Evolutionary conservation across 495 filamentous ascomycete species (phyloP).

Genomic region (Penicillium subrubescens): DNA sequence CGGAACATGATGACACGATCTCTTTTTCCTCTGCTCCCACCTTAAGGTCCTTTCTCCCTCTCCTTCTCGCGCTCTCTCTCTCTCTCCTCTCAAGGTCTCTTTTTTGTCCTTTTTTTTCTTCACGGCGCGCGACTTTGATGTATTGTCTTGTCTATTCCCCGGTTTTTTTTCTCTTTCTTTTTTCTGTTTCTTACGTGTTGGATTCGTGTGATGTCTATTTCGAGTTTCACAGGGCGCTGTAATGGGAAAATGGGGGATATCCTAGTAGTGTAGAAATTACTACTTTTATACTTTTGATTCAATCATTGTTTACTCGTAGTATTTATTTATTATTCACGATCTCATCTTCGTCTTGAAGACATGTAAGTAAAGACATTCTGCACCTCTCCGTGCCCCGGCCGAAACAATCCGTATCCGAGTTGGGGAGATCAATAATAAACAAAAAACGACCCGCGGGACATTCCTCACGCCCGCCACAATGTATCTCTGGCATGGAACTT

Average conservation of each 20-base stretch:
- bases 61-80: slow-evolving; percentile 12
- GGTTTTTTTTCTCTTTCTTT: slow-evolving; percentile 24
- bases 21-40: not conserved
- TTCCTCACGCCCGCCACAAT: slow-evolving; percentile 6
- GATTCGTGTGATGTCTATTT: slow-evolving; percentile 22
- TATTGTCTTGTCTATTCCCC: slow-evolving; percentile 36
- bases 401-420: not conserved
- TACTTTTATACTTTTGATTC: slow-evolving; percentile 21
- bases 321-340: not conserved
- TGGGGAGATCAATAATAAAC: not conserved
- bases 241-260: slow-evolving; percentile 49
- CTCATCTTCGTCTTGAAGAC: too few relatives aligned
- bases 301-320: not conserved
- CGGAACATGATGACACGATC: slow-evolving; percentile 8
- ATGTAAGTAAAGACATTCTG: not conserved
- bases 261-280: slow-evolving; percentile 42
- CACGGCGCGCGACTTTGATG: slow-evolving; percentile 34
- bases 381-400: not conserved
- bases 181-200: slow-evolving; percentile 17
- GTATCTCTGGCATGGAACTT: not conserved
- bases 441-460: not conserved
- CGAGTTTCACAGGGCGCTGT: slow-evolving; percentile 47
- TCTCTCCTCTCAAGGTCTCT: slow-evolving; percentile 1
- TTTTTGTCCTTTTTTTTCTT: slow-evolving; percentile 25
- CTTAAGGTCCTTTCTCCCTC: not conserved